These are phyloP conservation scores for Groenewaldozyma auringiensis DNA, from an alignment of 1,139 yeast species.

Conservation along the genomic window DNA sequence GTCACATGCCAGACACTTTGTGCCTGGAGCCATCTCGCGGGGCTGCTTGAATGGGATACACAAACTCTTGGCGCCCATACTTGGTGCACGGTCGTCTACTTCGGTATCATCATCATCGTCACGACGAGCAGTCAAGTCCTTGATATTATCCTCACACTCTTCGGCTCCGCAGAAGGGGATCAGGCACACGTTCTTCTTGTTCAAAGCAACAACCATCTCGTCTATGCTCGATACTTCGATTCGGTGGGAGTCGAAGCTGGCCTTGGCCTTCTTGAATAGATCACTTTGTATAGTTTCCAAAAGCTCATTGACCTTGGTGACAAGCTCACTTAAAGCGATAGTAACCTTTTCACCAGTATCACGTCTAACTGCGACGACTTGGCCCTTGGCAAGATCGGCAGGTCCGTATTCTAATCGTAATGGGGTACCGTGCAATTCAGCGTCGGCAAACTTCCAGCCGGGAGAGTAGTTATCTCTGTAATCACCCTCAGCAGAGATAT, in stretches of 20 bases:
- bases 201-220: constrained; percentile 88
- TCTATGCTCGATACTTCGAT: constrained; percentile 76
- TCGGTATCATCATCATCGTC: constrained; percentile 80
- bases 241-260: constrained; percentile 74
- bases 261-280: constrained; percentile 71
- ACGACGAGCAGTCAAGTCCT: constrained; percentile 79
- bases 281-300: constrained; percentile 74
- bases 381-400: constrained; percentile 73
- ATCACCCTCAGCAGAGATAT: constrained; percentile 74
- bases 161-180: constrained; percentile 97
- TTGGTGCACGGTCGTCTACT: constrained; percentile 92
- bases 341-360: constrained; percentile 71
- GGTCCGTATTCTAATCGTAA: constrained; percentile 94
- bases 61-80: constrained; percentile 98
- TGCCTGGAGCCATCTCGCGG: constrained; percentile 54
- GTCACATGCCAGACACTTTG: constrained; percentile 79
- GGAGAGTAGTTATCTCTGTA: constrained; percentile 92
- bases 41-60: constrained; percentile 97
- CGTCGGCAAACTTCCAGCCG: constrained; percentile 98
- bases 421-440: constrained; percentile 96
- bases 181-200: constrained; percentile 80
- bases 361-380: constrained; percentile 87
- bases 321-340: constrained; percentile 55
- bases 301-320: constrained; percentile 60
- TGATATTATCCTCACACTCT: constrained; percentile 95